Percentiles rank a stretch among this genome's conserved stretches.
These are phyloP conservation scores for Cadophora sp. DNA, from an alignment of 2,329 filamentous ascomycete genomes.

Conservation along the genomic window DNA sequence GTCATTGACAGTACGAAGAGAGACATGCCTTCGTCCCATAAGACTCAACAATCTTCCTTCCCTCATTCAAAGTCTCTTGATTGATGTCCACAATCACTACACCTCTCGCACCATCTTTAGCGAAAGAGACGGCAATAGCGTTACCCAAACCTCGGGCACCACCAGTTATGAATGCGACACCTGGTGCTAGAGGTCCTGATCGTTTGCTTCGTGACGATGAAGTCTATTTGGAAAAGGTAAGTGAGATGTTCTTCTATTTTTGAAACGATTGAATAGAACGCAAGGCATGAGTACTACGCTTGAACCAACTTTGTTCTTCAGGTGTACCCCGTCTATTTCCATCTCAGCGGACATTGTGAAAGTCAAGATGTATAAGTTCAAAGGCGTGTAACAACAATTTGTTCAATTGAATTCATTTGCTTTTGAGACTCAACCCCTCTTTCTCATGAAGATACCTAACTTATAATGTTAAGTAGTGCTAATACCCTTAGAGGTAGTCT, in stretches of 20 bases:
- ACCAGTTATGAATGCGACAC: conserved; percentile 28
- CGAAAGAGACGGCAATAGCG: conserved; percentile 28
- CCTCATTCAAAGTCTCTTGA: conserved; percentile 20
- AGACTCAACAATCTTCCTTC: conserved; percentile 26
- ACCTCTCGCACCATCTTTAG: conserved; percentile 21
- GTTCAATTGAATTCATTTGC: neutral
- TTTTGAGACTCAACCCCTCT: neutral
- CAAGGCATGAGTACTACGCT: neutral
- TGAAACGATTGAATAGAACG: no score
- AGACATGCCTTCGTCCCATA: conserved; percentile 25
- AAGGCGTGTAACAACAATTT: neutral
- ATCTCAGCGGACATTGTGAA: neutral
- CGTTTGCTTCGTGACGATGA: neutral
- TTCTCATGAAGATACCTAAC: neutral
- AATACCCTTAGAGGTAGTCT: neutral
- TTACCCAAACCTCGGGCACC: conserved; percentile 29
- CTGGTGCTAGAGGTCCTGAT: conserved; percentile 27
- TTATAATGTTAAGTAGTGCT: neutral
- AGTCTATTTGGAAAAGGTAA: neutral
- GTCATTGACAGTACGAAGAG: no score
- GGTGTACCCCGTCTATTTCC: neutral
- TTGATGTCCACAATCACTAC: conserved; percentile 29
- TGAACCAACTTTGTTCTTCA: neutral
- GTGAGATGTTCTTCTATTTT: neutral
- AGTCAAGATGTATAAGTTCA: neutral